Percentiles rank a stretch among this genome's conserved stretches.
Evolutionary conservation across 1,139 yeast species (phyloP).

Genomic region (Debaryomycetaceae sp.): DNA sequence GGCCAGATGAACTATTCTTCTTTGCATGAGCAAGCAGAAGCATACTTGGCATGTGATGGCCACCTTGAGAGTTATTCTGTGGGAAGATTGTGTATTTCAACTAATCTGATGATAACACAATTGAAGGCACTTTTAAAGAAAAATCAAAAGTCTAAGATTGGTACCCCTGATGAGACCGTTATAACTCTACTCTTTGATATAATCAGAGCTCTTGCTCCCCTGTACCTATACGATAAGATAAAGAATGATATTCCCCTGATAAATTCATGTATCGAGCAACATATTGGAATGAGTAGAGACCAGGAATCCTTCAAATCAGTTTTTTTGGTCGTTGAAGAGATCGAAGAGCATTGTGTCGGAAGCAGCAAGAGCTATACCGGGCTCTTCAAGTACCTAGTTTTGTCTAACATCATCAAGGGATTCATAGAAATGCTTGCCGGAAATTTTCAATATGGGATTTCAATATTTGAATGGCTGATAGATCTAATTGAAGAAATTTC

Average conservation of each 20-base stretch:
- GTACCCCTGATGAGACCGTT: conserved; percentile 8
- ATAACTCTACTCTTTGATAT: conserved; percentile 11
- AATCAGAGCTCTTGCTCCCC: conserved; percentile 18
- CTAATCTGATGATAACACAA: conserved; percentile 6
- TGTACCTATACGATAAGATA: conserved; percentile 14
- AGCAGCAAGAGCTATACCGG: not conserved
- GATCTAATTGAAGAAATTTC: conserved; percentile 11
- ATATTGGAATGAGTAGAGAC: not conserved
- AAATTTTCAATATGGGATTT: not conserved
- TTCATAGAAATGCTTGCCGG: conserved; percentile 10
- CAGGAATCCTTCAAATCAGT: not conserved
- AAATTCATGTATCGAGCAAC: not conserved
- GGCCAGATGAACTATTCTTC: conserved; percentile 3
- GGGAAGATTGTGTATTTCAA: conserved; percentile 13
- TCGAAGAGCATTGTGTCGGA: not conserved
- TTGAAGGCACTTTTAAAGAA: conserved; percentile 3
- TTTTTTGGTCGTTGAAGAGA: not conserved
- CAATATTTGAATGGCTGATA: conserved; percentile 19
- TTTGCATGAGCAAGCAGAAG: conserved; percentile 19
- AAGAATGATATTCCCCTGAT: not conserved
- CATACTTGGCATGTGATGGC: conserved; percentile 14
- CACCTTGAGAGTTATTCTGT: conserved; percentile 14
- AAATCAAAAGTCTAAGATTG: conserved; percentile 2
- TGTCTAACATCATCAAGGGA: conserved; percentile 6
- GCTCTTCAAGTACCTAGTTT: not conserved